A percentile compares a stretch with the other conserved stretches of the same genome.
Evolutionary conservation across 2,329 filamentous ascomycete species (phyloP).

Genomic region (Salinomyces thailandicus): DNA sequence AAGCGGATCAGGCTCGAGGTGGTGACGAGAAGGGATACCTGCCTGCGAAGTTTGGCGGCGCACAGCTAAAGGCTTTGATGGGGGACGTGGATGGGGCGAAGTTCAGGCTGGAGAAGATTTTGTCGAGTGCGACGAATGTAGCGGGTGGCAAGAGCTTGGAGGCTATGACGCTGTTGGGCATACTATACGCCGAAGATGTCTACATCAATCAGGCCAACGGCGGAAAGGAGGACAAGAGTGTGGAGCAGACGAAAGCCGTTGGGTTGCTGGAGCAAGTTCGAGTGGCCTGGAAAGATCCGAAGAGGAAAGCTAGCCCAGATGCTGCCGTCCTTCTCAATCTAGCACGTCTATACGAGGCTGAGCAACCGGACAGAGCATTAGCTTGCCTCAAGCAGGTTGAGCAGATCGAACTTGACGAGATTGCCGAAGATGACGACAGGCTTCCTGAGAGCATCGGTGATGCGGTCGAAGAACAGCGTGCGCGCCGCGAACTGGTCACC

Average conservation of each 20-base stretch:
- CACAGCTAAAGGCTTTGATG: constrained; percentile 76
- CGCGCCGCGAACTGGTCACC: constrained; percentile 66
- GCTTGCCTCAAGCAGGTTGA: constrained; percentile 89
- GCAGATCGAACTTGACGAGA: constrained; percentile 72
- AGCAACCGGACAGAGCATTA: constrained; percentile 79
- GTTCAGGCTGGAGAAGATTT: constrained; percentile 85
- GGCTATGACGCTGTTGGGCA: constrained; percentile 83
- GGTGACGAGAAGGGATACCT: constrained; percentile 84
- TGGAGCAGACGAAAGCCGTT: constrained; percentile 78
- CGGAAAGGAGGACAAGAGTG: constrained; percentile 74
- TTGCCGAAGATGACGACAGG: constrained; percentile 52
- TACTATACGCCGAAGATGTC: constrained; percentile 87
- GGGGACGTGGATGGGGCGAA: constrained; percentile 86
- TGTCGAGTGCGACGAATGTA: constrained; percentile 27
- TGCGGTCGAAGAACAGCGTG: constrained; percentile 30
- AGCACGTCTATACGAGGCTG: constrained; percentile 77
- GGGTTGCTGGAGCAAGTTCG: constrained; percentile 74
- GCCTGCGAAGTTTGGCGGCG: constrained; percentile 87
- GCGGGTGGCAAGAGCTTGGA: constrained; percentile 55
- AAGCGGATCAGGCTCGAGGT: constrained; percentile 83
- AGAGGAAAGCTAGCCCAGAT: constrained; percentile 71
- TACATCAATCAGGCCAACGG: constrained; percentile 65
- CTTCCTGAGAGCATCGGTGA: constrained; percentile 38
- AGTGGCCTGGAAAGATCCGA: constrained; percentile 82
- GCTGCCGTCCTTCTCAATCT: constrained; percentile 83